phyloP scores from a whole-genome alignment of 352 stramenopile species.

The Phytopythium ostracodes region DNA sequence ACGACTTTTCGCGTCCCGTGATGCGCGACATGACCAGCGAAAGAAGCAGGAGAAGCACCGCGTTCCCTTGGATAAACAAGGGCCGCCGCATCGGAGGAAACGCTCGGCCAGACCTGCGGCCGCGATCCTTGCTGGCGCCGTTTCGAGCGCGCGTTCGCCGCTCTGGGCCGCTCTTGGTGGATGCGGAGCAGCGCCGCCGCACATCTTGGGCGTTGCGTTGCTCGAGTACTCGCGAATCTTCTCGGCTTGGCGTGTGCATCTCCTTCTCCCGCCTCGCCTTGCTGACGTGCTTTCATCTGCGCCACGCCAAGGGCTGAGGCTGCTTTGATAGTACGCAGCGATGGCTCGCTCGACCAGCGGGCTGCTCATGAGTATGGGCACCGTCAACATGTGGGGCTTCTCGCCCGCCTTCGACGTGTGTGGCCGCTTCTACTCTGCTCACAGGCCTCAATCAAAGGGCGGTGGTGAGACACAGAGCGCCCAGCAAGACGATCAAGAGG shows the following conservation, averaged over 20 bases:
- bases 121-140: not conserved
- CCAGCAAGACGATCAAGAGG: constrained; percentile 3
- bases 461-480: not conserved
- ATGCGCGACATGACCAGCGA: not conserved
- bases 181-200: not conserved
- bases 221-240: constrained; percentile 3
- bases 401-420: constrained; percentile 73
- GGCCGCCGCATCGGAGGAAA: not conserved
- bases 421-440: constrained; percentile 11
- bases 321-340: too few species aligned
- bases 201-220: not conserved
- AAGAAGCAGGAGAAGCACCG: not conserved
- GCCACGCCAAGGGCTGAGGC: too few species aligned
- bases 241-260: not conserved
- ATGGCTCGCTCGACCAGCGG: constrained; percentile 56
- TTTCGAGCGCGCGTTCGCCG: not conserved
- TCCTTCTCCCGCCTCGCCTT: not conserved
- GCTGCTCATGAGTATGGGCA: constrained; percentile 75
- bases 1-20: not conserved
- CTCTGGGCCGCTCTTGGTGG: not conserved
- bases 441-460: not conserved
- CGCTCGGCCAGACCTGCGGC: not conserved
- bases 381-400: constrained; percentile 86
- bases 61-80: not conserved
- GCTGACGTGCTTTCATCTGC: too few species aligned